Conservation (phyloP, 768 basidiomycete species). For the Terana coerulea region DNA sequence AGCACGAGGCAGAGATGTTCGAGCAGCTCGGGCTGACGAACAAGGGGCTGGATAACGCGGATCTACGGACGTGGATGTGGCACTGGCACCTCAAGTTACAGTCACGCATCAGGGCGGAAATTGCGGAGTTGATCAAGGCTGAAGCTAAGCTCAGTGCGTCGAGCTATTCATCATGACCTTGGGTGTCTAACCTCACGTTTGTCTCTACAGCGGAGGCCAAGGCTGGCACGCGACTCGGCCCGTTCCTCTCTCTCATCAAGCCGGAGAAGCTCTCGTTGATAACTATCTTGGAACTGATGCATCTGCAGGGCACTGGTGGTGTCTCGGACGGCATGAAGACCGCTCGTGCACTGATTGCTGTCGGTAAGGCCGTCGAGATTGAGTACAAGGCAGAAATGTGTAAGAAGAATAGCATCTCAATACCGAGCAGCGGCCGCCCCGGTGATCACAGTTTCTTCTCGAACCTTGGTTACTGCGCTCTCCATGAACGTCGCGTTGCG, state of each 20-base stretch:
- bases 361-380: slow-evolving; percentile 83
- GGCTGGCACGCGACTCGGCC: slow-evolving; percentile 37
- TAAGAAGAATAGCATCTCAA: slow-evolving; percentile 52
- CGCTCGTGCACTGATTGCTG: slow-evolving; percentile 68
- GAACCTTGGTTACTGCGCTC: slow-evolving; percentile 51
- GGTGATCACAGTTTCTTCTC: slow-evolving; percentile 48
- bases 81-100: slow-evolving; percentile 71
- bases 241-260: slow-evolving; percentile 73
- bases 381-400: slow-evolving; percentile 88
- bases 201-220: slow-evolving; percentile 10
- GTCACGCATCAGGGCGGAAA: slow-evolving; percentile 45
- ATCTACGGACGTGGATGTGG: slow-evolving; percentile 82
- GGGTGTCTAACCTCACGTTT: not conserved
- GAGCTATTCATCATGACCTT: slow-evolving; percentile 8
- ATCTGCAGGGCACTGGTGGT: slow-evolving; percentile 71
- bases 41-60: slow-evolving; percentile 39
- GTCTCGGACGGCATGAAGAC: slow-evolving; percentile 88
- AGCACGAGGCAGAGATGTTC: slow-evolving; percentile 57
- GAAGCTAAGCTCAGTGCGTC: slow-evolving; percentile 32
- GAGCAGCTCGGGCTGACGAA: slow-evolving; percentile 53
- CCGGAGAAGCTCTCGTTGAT: slow-evolving; percentile 81
- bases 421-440: slow-evolving; percentile 21
- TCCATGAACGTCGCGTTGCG: slow-evolving; percentile 62
- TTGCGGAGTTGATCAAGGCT: slow-evolving; percentile 38
- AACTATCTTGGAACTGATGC: slow-evolving; percentile 87